phyloP scores from a whole-genome alignment of 768 basidiomycete species.

The Heimioporus sp. region DNA sequence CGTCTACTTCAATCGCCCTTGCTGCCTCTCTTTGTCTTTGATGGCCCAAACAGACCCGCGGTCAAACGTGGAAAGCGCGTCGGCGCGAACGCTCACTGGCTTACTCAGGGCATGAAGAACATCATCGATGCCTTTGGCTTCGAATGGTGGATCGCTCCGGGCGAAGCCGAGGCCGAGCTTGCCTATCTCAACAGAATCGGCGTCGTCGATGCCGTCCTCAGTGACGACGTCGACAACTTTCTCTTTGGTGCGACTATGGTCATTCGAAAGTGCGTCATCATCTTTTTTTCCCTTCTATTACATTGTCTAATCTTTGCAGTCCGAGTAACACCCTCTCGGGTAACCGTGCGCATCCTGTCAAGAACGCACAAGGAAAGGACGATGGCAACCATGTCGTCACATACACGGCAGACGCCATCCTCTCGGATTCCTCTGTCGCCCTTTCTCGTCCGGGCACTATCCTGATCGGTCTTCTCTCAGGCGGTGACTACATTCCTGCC shows the following conservation, averaged over 20 bases:
- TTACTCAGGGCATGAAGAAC: slow-evolving; percentile 73
- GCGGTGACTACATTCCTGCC: slow-evolving; percentile 84
- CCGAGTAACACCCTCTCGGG: slow-evolving; percentile 72
- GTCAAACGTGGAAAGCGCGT: slow-evolving; percentile 78
- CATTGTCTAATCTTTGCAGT: slow-evolving; percentile 35
- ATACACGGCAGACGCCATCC: slow-evolving; percentile 38
- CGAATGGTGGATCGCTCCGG: slow-evolving; percentile 81
- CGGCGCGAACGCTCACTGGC: slow-evolving; percentile 57
- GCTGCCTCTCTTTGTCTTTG: slow-evolving; percentile 88
- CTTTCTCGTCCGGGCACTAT: slow-evolving; percentile 69
- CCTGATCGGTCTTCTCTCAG: slow-evolving; percentile 81
- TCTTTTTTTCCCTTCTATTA: background rate
- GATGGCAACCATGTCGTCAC: slow-evolving; percentile 65
- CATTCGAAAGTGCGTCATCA: slow-evolving; percentile 70
- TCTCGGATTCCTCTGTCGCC: slow-evolving; percentile 43
- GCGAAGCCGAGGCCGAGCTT: slow-evolving; percentile 93
- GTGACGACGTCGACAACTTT: slow-evolving; percentile 93
- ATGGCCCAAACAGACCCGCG: slow-evolving; percentile 81
- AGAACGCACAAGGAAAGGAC: slow-evolving; percentile 66
- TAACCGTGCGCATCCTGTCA: slow-evolving; percentile 59
- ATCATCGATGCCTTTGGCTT: slow-evolving; percentile 81
- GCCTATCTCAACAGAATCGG: slow-evolving; percentile 83
- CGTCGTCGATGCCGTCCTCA: slow-evolving; percentile 82
- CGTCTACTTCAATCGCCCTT: slow-evolving; percentile 59
- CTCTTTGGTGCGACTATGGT: slow-evolving; percentile 84